Base-by-base conservation (phyloP, 1,284 basidiomycete species). In the Naganishia sp. region DNA sequence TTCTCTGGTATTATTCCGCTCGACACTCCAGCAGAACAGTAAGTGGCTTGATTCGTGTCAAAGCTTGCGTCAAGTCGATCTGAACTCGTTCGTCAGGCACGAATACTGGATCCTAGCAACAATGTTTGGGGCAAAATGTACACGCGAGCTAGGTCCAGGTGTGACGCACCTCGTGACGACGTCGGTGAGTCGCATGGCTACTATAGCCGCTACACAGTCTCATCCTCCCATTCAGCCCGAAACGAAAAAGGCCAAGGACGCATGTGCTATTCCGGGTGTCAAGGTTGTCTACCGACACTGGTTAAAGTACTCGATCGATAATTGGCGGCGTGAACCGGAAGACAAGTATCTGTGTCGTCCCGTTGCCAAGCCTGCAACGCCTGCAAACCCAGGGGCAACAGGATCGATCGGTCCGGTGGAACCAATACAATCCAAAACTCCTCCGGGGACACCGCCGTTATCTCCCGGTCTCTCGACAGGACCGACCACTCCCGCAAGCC, bases 1-100 rank as follows among this genome's bases (percentile, higher is more conserved):
- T 98, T 99, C 78, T 96, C 94, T 0, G 90, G 92, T 61, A 87
- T 99, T 52, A 94, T 98, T 65, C 94, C 95, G 1, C 85, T 94
- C 28, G 88, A 92, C 70, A 86, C 86, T 9, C 81, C 82, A 68
- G 88, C 91, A 33, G 88, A 93, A 75, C 82, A 71, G 78, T 81
- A 67, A 71, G 79, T 49, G 18, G 28, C 28, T 18, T 10, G 16
- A 13, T 39, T 23, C 7, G 25, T 36, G 44, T n/a, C 16, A 16
- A n/a, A 31, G 44, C 23, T 43, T n/a, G n/a, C 44, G 48, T 4
- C 3, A 46, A 21, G 28, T 42, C 64, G 21, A 23, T 23, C 9
- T 9, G 46, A 31, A 6, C n/a, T 5, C 21, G 2, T 68, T 49
- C 16, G 48, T 49, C 55, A 83, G 85, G 10, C 89, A 90, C 16